phyloP scores from a whole-genome alignment of 768 basidiomycete species.

The Hemileccinum rubropunctum region DNA sequence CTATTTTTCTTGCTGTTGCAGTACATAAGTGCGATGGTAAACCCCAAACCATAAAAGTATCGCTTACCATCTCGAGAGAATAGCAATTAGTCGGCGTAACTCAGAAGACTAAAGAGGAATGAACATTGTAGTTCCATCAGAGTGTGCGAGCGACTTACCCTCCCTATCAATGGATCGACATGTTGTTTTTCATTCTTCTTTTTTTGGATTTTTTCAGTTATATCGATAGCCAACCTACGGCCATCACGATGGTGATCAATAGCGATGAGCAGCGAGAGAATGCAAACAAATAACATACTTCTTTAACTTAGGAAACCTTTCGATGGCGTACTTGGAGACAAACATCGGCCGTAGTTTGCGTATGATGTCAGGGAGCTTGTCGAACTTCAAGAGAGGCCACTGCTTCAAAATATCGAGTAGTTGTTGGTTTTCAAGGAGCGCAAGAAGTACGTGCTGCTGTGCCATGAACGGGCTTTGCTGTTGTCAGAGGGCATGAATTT shows the following conservation, averaged over 20 bases:
- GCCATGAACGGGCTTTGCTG: background rate
- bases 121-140: too few relatives aligned
- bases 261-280: too few relatives aligned
- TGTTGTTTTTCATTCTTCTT: background rate
- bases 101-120: background rate
- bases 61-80: background rate
- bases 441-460: conserved; percentile 3
- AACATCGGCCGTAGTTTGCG: background rate
- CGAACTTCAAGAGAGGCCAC: background rate
- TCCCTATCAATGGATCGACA: conserved; percentile 4
- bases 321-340: background rate
- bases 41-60: background rate
- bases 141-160: background rate
- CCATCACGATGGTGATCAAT: background rate
- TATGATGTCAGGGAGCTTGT: background rate
- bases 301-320: background rate
- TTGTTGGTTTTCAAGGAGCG: background rate
- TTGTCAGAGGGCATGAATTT: too few relatives aligned
- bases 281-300: background rate
- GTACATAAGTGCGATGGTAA: background rate
- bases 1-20: conserved; percentile 7
- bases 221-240: conserved; percentile 3
- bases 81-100: background rate
- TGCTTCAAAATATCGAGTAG: background rate
- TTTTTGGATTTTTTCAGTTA: conserved; percentile 1